Base-by-base conservation (phyloP, 176 grass and related monocot genomes). In the Urochloa ruziziensis region DNA sequence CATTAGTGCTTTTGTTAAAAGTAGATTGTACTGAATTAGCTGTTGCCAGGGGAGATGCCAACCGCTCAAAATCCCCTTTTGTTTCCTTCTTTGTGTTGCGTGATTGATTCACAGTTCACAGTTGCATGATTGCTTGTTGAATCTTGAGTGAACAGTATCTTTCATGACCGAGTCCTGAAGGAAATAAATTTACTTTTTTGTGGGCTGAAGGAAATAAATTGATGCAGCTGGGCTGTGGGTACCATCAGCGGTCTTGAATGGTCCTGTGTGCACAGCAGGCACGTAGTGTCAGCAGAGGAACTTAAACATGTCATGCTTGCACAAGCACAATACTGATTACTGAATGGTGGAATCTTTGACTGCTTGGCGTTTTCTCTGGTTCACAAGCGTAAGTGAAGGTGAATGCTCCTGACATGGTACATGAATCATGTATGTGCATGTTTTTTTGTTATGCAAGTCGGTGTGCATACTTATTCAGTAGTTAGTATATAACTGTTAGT, bases 261-360 rank as follows among this genome's bases (percentile, higher is more conserved):
- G 44, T 74, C 60, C 39, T 79, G 59, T 39, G 30, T 6, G 61
- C 12, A 48, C 59, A 7, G 75, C 86, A 83, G 57, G 51, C 80
- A 43, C 21, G 33, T 37, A 54, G 11, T 42, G 73, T 82, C 62
- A 76, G 52, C 70, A 54, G 51, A 69, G 62, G 63, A 42, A 32
- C 23, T 68, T 87, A 7, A 76, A 39, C 48, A 28, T 59, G 76
- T 24, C 79, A 52, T 82, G 42, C 28, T 48, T 77, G 40, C 39
- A 13, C 10, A 40, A 40, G 43, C 43, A 28, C 61, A 57, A 57
- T 63, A 12, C 75, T 84, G 12, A 24, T 19, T 54, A 14, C 60
- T 69, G 37, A 68, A 19, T 29, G 37, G 37, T 74, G 81, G 75
- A 84, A 89, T 89, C 81, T 89, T 89, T 84, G 87, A 80, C 87